phyloP scores from a whole-genome alignment of 345 rosid genomes.

The Jatropha curcas region DNA sequence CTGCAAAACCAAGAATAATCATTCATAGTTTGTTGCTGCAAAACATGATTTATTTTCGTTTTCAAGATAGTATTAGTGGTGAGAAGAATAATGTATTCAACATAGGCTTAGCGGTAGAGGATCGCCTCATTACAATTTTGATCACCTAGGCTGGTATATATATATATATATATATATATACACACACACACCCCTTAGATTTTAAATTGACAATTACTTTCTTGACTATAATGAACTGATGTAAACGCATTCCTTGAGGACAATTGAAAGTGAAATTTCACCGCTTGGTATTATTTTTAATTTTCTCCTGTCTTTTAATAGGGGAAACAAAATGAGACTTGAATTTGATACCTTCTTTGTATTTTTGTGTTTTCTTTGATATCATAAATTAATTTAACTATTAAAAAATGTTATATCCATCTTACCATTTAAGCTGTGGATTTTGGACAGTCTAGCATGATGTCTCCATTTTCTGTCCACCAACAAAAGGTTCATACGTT shows the following conservation, averaged over 20 bases:
- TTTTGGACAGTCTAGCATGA: slow-evolving; percentile 68
- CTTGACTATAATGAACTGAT: neutral
- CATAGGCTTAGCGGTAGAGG: neutral
- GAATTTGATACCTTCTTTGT: neutral
- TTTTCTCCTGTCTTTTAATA: too few relatives aligned
- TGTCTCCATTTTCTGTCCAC: slow-evolving; percentile 79
- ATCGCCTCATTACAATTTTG: too few relatives aligned
- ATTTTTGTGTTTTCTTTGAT: neutral
- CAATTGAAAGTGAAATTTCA: neutral
- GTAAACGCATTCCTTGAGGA: neutral
- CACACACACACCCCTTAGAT: too few relatives aligned
- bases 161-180: too few relatives aligned
- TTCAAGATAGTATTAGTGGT: neutral
- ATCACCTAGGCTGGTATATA: neutral
- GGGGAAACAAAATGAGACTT: neutral
- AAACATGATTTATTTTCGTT: neutral
- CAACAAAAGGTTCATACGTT: slow-evolving; percentile 67
- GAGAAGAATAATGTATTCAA: neutral
- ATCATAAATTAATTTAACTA: neutral
- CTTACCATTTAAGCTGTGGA: slow-evolving; percentile 16
- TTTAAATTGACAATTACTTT: neutral
- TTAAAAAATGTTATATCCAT: neutral
- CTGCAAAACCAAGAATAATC: neutral
- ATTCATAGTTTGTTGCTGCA: neutral
- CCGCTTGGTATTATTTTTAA: neutral